These are phyloP conservation scores for Dactylellina sp. DNA, from an alignment of 2,329 filamentous ascomycete species.

Conservation along the genomic window DNA sequence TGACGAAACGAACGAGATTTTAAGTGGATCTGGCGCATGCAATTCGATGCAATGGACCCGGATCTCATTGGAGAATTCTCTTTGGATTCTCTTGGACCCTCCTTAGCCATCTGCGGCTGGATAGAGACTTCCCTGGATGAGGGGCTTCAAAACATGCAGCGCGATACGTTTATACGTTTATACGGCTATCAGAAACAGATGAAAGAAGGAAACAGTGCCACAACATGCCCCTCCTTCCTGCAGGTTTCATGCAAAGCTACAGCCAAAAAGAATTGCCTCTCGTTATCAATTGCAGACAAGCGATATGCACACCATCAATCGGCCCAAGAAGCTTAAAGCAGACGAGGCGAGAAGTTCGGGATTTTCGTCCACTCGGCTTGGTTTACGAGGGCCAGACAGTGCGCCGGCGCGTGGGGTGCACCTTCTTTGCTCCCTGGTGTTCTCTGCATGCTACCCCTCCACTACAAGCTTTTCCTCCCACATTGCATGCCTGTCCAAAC, in stretches of 20 bases:
- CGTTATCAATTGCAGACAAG: constrained; percentile 23
- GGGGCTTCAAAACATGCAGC: constrained; percentile 4
- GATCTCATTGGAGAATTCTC: constrained; percentile 7
- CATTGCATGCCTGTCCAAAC: constrained; percentile 42
- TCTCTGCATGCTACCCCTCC: constrained; percentile 40
- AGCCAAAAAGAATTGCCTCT: constrained; percentile 4
- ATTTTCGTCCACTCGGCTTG: constrained; percentile 47
- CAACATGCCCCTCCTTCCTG: constrained; percentile 24
- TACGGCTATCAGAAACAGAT: constrained; percentile 16
- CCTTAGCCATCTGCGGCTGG: constrained; percentile 34
- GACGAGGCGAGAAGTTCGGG: constrained; percentile 35
- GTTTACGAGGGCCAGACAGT: constrained; percentile 16
- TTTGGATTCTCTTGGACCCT: no score
- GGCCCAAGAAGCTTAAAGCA: constrained; percentile 21
- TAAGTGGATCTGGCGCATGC: background rate
- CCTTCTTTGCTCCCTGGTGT: constrained; percentile 3
- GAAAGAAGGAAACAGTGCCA: no score
- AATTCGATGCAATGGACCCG: background rate
- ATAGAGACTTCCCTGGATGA: constrained; percentile 11
- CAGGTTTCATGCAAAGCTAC: constrained; percentile 19
- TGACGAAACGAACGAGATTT: constrained; percentile 14
- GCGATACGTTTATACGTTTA: constrained; percentile 4
- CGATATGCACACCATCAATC: constrained; percentile 23
- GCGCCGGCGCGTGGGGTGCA: constrained; percentile 31
- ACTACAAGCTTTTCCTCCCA: constrained; percentile 50